Evolutionary conservation across 2,329 filamentous ascomycete genomes (phyloP), one percentile per base, ranked within the genome.

Genomic region (Pseudogymnoascus sp.): DNA sequence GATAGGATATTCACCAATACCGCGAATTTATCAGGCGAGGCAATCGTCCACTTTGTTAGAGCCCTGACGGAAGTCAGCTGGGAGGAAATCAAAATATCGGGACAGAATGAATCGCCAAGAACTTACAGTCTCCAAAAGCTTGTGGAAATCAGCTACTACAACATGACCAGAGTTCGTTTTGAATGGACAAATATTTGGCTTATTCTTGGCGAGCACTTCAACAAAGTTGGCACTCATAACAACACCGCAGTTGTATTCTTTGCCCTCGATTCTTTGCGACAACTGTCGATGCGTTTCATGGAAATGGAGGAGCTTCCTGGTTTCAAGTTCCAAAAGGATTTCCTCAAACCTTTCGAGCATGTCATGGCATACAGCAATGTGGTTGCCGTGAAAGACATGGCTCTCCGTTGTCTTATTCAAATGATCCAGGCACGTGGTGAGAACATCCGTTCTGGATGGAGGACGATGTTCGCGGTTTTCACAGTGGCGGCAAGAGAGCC

Each of bases 251-350:
- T 99, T 62, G 96, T 99, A 10, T 98, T 96, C 78, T 99, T 99
- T 73, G 95, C 95, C 3, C 82, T 99, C 28, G 96, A 99, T 78
- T 97, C 93, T 2, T 78, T 99, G 51, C 86, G 96, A 43, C 95
- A 99, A 75, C 79, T 99, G 43, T 97, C 93, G 0, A 98, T 99
- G 93, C 89, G 93, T 16, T 99, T 99, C 74, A 90, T 99, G 90
- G 95, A 99, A 76, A 92, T 98, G 66, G 95, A 96, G 74, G 95
- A 99, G 75, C 78, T 99, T 69, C 92, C 95, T 0, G 95, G 96
- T 72, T 99, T 99, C 84, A 98, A 98, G 76, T 99, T 99, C 73
- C 95, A 99, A 72, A 99, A 99, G 75, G 93, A 99, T 74, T 99
- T 99, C 75, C 79, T 99, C 63, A 98, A 97, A 77, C 95, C 96